Conservation (phyloP, 495 filamentous ascomycete species). For the Lasiosphaeris hirsuta region DNA sequence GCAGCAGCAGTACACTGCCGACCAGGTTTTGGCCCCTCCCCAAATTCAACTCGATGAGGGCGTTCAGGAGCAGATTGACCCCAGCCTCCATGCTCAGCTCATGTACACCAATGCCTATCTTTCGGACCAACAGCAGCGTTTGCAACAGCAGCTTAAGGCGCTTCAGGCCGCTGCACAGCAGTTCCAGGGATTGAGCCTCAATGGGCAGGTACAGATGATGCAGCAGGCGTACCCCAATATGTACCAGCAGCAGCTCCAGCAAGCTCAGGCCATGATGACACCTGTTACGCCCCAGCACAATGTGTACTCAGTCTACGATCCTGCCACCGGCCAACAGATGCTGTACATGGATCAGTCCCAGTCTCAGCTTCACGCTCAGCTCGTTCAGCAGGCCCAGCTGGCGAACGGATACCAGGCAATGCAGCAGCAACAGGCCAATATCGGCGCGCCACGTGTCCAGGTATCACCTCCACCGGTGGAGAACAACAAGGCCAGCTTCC, state of each 20-base stretch:
- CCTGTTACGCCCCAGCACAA: conserved; percentile 44
- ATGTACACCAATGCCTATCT: conserved; percentile 82
- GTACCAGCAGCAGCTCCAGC: conserved; percentile 44
- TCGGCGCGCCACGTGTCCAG: conserved; percentile 60
- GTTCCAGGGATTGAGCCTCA: conserved; percentile 70
- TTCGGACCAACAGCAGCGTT: conserved; percentile 81
- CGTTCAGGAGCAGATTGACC: conserved; percentile 68
- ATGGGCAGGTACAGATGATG: conserved; percentile 42
- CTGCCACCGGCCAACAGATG: conserved; percentile 73
- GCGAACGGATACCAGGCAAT: conserved; percentile 24
- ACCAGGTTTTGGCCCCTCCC: conserved; percentile 85
- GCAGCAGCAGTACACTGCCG: conserved; percentile 53
- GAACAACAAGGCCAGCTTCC: conserved; percentile 46
- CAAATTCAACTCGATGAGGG: conserved; percentile 66
- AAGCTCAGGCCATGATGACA: conserved; percentile 63
- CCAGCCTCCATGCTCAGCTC: conserved; percentile 75
- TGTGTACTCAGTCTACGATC: conserved; percentile 79
- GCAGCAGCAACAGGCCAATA: conserved; percentile 44
- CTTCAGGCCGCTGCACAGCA: conserved; percentile 66
- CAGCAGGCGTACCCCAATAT: conserved; percentile 42
- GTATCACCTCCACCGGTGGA: conserved; percentile 70
- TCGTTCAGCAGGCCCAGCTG: conserved; percentile 30
- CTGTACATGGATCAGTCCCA: conserved; percentile 56
- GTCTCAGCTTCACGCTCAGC: conserved; percentile 34
- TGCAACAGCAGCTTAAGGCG: conserved; percentile 58